Base-by-base conservation (phyloP, 208 protist genomes). In the Trypanosoma lewisi region DNA sequence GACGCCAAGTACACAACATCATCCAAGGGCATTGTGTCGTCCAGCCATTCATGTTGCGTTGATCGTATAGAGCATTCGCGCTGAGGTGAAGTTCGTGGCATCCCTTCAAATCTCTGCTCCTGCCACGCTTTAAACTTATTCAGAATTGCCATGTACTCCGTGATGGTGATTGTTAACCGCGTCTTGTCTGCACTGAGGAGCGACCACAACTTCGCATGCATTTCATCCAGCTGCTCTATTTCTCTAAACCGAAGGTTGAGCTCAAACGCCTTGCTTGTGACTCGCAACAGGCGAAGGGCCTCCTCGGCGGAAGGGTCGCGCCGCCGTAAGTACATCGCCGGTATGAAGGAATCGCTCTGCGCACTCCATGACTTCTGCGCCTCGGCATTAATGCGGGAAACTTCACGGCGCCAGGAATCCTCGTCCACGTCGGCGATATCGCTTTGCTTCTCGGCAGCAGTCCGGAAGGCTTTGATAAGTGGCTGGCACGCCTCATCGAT, bases 211-310 rank as follows among this genome's bases (percentile, higher is more conserved):
- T 87, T 83, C 5, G 70, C 77, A 49, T 88, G 81, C 70, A 87
- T 86, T 47, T 81, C 69, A 64, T 94, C 88, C 25, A 92, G 70
- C 49, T 82, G 69, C 41, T 94, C 88, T 23, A 94, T 87, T 59
- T 91, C 81, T 23, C 71, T 77, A 49, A 91, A 88, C 44, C 85
- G 88, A 3, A 91, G 70, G 49, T 88, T 82, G 30, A 94, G 63
- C 67, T 92, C 88, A 52, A 92, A 87, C 0, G 83, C 77, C 49
- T 94, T 94, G 45, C 75, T 84, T 17, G 87, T 83, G 34, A 62
- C 61, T 45, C 73, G 72, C 31, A 89, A 56, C 7, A 81, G 67
- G 4, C 73, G 75, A 2, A 74, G 62, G 0, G 63, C 67, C n/a
- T 89, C 83, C 21, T 90, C 83, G 14, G 82, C 82, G 3, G 55